Percentiles rank a stretch among this genome's conserved stretches.
Conservation (phyloP, 2,329 filamentous ascomycete genomes). For the Fusarium cicatricum region DNA sequence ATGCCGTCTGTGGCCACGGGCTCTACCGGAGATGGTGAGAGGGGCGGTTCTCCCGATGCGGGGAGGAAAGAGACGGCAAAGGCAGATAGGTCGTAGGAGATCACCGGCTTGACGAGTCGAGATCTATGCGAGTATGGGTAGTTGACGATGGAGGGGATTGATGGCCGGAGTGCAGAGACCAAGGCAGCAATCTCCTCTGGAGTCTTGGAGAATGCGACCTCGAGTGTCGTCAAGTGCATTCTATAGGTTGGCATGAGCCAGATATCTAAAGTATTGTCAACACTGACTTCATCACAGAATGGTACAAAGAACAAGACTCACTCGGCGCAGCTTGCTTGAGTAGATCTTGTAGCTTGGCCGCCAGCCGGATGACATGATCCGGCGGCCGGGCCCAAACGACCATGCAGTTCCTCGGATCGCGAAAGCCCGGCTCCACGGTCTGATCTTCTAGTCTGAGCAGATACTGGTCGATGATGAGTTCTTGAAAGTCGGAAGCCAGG, state of each 20-base stretch:
- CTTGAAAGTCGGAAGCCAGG: constrained; percentile 70
- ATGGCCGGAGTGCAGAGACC: constrained; percentile 63
- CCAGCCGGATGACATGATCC: constrained; percentile 71
- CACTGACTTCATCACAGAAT: neutral
- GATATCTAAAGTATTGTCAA: constrained; percentile 61
- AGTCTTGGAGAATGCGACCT: constrained; percentile 83
- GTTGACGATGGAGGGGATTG: constrained; percentile 68
- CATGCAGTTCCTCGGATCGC: constrained; percentile 81
- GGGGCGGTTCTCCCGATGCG: constrained; percentile 67
- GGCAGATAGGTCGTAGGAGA: constrained; percentile 87
- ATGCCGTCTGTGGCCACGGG: constrained; percentile 48
- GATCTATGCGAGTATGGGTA: constrained; percentile 73
- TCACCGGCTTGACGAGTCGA: constrained; percentile 80
- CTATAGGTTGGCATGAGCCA: constrained; percentile 85
- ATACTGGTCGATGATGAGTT: constrained; percentile 79
- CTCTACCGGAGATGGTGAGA: constrained; percentile 50
- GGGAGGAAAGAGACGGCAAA: constrained; percentile 89
- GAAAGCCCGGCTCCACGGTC: constrained; percentile 70
- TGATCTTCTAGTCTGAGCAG: constrained; percentile 74
- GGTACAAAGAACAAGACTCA: constrained; percentile 54
- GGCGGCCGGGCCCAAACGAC: constrained; percentile 91
- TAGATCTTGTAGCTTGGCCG: constrained; percentile 72
- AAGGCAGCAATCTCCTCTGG: constrained; percentile 71
- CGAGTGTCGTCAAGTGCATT: constrained; percentile 86
- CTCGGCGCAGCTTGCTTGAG: constrained; percentile 72